Evolutionary conservation across 306 rosid genomes (phyloP), one percentile per base, ranked within the genome.

Genomic region (Acmispon strigosus): DNA sequence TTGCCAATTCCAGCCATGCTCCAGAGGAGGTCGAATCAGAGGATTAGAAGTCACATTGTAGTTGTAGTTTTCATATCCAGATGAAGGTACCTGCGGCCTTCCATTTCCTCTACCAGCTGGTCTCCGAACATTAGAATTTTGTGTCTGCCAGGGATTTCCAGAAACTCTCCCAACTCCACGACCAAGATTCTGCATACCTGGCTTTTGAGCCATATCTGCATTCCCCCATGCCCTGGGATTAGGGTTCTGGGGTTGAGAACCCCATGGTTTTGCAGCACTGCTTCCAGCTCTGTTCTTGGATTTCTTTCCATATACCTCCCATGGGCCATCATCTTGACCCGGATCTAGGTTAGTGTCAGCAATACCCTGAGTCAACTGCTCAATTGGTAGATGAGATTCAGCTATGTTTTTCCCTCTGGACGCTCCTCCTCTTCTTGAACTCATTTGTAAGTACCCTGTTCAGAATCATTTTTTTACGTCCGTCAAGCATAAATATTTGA

Each of bases 1-100:
- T 64, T 68, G 78, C 96, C 97, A 92, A 73, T 86, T 84, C 96
- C 98, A 92, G n/a, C 96, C 96, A 72, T 78, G 78, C 80, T 86
- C 71, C 52, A 92, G 80, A 0, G 98, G 96, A 66, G 94, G 92
- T 49, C 41, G 82, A 47, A 82, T 77, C 55, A 70, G 32, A 13
- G 90, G 73, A 70, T 68, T 80, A 10, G 88, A 39, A 29, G 75
- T 44, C 70, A 16, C 51, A 61, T 69, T 18, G 79, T 66, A 75
- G 44, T 69, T 18, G 79, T 66, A 75, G 44, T 64, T 57, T 12
- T 77, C 86, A 9, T 52, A 59, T 69, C 73, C 77, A 77, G 65
- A 42, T 3, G 76, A 2, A 29, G 83, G 47, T 4, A 66, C 42
- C 34, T 72, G 87, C 19, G 76, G 60, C 81, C 90, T 55, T 39